Base-by-base conservation (phyloP, 176 grass and related monocot genomes). In the Bonia amplexicaulis region DNA sequence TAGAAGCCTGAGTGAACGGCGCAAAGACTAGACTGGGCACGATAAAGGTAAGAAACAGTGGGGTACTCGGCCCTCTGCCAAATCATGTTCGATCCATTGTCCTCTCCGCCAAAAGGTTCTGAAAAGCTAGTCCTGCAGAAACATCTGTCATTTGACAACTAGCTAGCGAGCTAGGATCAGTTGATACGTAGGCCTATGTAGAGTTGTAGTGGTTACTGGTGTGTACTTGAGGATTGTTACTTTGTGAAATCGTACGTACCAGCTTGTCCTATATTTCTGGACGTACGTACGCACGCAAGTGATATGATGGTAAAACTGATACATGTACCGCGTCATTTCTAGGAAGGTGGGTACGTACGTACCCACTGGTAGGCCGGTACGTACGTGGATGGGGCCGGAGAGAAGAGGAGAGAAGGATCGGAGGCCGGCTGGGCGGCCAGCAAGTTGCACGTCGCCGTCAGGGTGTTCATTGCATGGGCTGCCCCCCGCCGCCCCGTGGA, bases 381-480 rank as follows among this genome's bases (percentile, higher is more conserved):
- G 73, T 40, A n/a, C n/a, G n/a, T n/a, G n/a, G 82, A 20, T 74
- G 47, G 71, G 71, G n/a, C n/a, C 6, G 25, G 12, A 14, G 16
- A 13, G 12, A 3, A 13, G 25, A 5, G 23, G 15, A 26, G 12
- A 13, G 26, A 44, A 12, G n/a, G 12, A 25, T 2, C 6, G 7
- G 54, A 16, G 53, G 17, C 17, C 4, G 23, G 16, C 7, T 5
- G 72, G 13, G 17, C 15, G n/a, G n/a, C n/a, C n/a, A n/a, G n/a
- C 70, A 69, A 82, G 55, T 58, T 73, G 88, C 73, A 51, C 73
- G 88, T 90, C 84, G 74, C 88, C 83, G 79, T 90, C 85, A 53
- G 35, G 71, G 80, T 71, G 76, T 91, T 84, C 55, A 84, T 29
- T 74, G 79, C 80, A 80, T 87, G 77, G 79, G 19, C 60, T 84